These are phyloP conservation scores for Rhizopogon vinicolor DNA, from an alignment of 768 basidiomycete species.

Conservation along the genomic window DNA sequence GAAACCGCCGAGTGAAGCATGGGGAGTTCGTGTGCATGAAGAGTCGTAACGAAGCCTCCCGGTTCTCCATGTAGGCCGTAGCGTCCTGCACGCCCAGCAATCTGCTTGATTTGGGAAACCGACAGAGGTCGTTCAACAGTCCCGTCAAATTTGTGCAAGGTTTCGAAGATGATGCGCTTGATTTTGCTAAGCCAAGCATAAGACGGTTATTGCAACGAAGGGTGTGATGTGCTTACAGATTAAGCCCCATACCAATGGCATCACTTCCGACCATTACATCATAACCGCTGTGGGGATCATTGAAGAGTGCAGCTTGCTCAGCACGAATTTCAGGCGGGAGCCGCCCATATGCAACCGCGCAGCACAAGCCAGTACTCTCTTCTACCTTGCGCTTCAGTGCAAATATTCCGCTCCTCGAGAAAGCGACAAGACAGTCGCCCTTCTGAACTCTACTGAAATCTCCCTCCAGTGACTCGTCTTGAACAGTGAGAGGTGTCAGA, in stretches of 20 bases:
- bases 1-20: slow-evolving; percentile 53
- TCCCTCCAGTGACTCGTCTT: slow-evolving; percentile 55
- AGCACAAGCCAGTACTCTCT: slow-evolving; percentile 62
- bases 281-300: slow-evolving; percentile 75
- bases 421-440: slow-evolving; percentile 92
- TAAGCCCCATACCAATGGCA: slow-evolving; percentile 96
- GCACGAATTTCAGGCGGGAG: slow-evolving; percentile 89
- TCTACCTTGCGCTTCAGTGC: slow-evolving; percentile 71
- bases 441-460: slow-evolving; percentile 58
- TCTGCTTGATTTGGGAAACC: slow-evolving; percentile 84
- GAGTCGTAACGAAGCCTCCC: slow-evolving; percentile 70
- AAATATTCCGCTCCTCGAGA: slow-evolving; percentile 75
- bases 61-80: slow-evolving; percentile 61
- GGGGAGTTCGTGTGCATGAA: slow-evolving; percentile 58
- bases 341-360: slow-evolving; percentile 90
- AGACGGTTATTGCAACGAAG: neutral
- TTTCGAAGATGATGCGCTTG: slow-evolving; percentile 76
- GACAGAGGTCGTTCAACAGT: slow-evolving; percentile 42
- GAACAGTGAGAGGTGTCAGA: slow-evolving; percentile 76
- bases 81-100: slow-evolving; percentile 90
- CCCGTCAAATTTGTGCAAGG: slow-evolving; percentile 65
- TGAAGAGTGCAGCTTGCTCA: slow-evolving; percentile 91
- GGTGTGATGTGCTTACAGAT: slow-evolving; percentile 58
- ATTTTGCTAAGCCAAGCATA: slow-evolving; percentile 63
- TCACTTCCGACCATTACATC: slow-evolving; percentile 93